Conservation (phyloP, 306 rosid genomes). For the Quercus ilex region DNA sequence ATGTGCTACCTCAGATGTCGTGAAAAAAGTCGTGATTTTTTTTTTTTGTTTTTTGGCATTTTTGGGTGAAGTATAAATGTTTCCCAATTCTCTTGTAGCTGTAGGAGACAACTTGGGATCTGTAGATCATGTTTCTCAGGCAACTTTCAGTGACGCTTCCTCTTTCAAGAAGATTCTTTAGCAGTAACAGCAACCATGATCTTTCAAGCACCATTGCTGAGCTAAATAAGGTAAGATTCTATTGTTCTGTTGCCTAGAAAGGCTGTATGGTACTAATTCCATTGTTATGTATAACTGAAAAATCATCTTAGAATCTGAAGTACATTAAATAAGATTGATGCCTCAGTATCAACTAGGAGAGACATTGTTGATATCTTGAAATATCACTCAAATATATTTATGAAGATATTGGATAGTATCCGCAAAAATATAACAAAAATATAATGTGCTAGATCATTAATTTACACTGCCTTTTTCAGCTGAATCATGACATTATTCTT, state of each 20-base stretch:
- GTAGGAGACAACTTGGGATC: slow-evolving; percentile 2
- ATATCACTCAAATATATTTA: no score
- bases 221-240: slow-evolving; percentile 59
- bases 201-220: slow-evolving; percentile 55
- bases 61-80: background rate
- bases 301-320: background rate
- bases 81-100: slow-evolving; percentile 13
- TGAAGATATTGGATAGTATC: no score
- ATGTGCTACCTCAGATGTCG: no score
- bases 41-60: no score
- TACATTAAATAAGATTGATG: background rate
- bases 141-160: slow-evolving; percentile 45
- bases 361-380: no score
- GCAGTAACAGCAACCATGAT: slow-evolving; percentile 45
- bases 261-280: background rate
- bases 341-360: no score
- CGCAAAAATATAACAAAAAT: no score
- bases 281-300: background rate
- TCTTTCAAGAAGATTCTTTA: slow-evolving; percentile 49
- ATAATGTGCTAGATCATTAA: background rate
- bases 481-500: background rate
- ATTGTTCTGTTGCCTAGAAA: background rate
- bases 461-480: background rate
- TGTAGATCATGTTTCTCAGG: slow-evolving; percentile 53
- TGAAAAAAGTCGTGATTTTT: no score